phyloP scores from a whole-genome alignment of 768 basidiomycete species.

The Fomitopsis pulvina region DNA sequence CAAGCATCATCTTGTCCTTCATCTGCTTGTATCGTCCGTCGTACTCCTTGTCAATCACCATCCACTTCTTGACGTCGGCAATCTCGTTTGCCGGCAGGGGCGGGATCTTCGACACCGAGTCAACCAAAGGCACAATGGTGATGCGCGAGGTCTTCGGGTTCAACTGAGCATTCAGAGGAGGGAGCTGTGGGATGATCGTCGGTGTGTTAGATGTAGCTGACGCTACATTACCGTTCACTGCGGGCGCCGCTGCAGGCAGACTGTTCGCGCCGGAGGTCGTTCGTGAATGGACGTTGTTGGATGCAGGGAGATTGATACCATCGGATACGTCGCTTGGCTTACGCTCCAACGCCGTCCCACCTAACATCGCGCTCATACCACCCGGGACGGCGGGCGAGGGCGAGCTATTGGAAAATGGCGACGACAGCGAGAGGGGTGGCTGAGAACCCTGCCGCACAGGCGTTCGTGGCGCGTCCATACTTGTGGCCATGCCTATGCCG shows the following conservation, averaged over 20 bases:
- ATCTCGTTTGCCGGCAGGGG: slow-evolving; percentile 47
- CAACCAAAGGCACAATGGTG: slow-evolving; percentile 51
- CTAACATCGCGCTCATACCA: slow-evolving; percentile 6
- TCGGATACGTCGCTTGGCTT: slow-evolving; percentile 1
- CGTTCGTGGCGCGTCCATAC: slow-evolving; percentile 16
- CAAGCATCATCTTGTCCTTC: slow-evolving; percentile 46
- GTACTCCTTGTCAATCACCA: slow-evolving; percentile 55
- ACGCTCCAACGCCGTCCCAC: neutral
- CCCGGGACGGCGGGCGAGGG: slow-evolving; percentile 7
- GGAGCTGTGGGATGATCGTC: slow-evolving; percentile 26
- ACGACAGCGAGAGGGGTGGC: slow-evolving; percentile 10
- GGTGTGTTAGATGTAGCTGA: slow-evolving; percentile 16
- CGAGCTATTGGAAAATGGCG: slow-evolving; percentile 14
- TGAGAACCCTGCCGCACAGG: slow-evolving; percentile 18
- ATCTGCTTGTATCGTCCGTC: slow-evolving; percentile 42
- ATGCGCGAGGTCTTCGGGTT: slow-evolving; percentile 56
- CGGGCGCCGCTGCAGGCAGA: slow-evolving; percentile 3
- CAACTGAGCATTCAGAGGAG: slow-evolving; percentile 39
- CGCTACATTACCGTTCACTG: neutral
- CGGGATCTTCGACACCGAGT: slow-evolving; percentile 49
- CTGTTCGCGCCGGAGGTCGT: slow-evolving; percentile 5
- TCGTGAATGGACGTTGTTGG: neutral
- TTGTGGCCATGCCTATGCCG: slow-evolving; percentile 11
- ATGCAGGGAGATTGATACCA: slow-evolving; percentile 3
- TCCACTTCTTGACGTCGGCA: slow-evolving; percentile 50